Conservation (phyloP, 768 basidiomycete species). For the Xerocomellus dryophilus region DNA sequence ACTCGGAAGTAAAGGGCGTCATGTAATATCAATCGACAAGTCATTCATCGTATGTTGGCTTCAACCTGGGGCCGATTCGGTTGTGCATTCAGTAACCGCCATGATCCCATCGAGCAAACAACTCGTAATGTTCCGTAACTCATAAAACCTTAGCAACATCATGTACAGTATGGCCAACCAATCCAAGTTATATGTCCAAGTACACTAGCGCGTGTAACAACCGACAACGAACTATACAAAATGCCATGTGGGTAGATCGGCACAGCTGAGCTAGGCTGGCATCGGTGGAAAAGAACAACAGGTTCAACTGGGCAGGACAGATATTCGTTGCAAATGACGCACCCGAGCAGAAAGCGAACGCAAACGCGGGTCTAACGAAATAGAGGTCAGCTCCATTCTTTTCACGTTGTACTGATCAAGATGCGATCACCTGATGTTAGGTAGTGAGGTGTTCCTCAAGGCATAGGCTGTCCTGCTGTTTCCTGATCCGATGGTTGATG, state of each 20-base stretch:
- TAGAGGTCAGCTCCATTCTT: constrained; percentile 1
- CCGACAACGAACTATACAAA: neutral
- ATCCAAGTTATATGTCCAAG: neutral
- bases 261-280: neutral
- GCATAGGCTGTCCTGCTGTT: constrained; percentile 7
- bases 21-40: neutral
- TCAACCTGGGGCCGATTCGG: no score
- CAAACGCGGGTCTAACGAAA: neutral
- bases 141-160: no score
- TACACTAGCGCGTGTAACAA: neutral
- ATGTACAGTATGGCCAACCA: constrained; percentile 5
- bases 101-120: no score
- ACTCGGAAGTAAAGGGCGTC: no score
- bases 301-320: neutral
- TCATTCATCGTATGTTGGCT: constrained; percentile 13
- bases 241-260: neutral
- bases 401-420: neutral
- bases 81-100: no score
- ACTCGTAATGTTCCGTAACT: no score
- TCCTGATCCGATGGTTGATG: constrained; percentile 15
- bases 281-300: neutral
- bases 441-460: neutral
- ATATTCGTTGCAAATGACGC: neutral
- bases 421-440: constrained; percentile 8
- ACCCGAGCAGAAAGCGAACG: neutral